Base-by-base conservation (phyloP, 805 yeast genomes). In the Metschnikowia lachancei region DNA sequence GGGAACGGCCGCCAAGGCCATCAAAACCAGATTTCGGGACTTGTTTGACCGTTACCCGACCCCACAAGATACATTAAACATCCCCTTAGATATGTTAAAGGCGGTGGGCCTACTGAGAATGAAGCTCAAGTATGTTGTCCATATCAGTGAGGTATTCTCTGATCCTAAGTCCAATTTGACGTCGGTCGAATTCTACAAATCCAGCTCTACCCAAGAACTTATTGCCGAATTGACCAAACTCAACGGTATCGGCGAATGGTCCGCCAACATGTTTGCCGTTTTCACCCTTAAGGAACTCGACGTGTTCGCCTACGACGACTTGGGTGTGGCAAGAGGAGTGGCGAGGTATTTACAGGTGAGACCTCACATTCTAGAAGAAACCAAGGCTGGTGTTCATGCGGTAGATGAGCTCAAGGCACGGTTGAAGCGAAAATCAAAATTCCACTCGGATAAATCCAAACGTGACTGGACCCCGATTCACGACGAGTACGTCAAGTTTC, bases 321-420 rank as follows among this genome's bases (percentile, higher is more conserved):
- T 91, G 39, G 97, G 97, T 1, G 78, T 91, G 2, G 89, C 91
- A 28, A 70, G 95, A 51, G 97, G 97, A 0, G 78, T 83, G 48
- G 77, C 88, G 0, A 62, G 73, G 24, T 91, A 87, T 63, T 61
- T 87, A 19, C 69, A 68, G 14, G 71, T 73, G 37, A 67, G 85
- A 43, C 83, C 82, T 0, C 72, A 74, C 4, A 49, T 83, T 12
- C 55, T 77, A 8, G 57, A 66, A 32, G 74, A 75, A 39, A 61
- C 81, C 5, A 76, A 76, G 59, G 38, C 37, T 3, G 63, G 58
- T 9, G 60, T 58, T 4, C 59, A 59, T 31, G 63, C 66, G 3
- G 62, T 66, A 55, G 77, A 53, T 50, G 69, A 50, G 51, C 64
- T 56, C 48, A 69, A 52, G 54, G 55, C 45, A 37, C 53, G 62